Base-by-base conservation (phyloP, 331 rosid genomes). In the Malus hybrid region DNA sequence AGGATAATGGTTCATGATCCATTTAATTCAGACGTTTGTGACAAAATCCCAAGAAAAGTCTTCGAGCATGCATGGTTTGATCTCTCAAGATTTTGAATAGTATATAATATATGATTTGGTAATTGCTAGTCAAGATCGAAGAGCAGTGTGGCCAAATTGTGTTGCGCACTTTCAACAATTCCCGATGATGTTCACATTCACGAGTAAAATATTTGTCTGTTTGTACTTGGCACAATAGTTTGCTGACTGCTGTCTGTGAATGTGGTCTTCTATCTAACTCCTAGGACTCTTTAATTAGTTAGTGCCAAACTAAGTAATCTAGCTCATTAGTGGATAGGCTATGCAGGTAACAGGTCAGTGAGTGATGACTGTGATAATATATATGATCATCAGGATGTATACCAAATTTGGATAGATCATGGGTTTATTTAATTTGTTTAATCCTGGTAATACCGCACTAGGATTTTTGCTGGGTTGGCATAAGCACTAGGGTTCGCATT, bases 141-240 rank as follows among this genome's bases (percentile, higher is more conserved):
- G 70, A 83, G 73, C 71, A 84, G 60, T 61, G 20, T 68, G 42
- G 73, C 20, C 84, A 85, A 79, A 76, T 85, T 74, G 77, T 76
- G 82, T 22, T 73, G 77, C 20, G 82, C 85, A 86, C 24, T 81
- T 73, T n/a, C 73, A 33, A 68, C 97, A 82, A 87, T 87, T 88
- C 83, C 90, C 97, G 64, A 89, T 79, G 70, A 79, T 75, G 83
- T 86, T 59, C 55, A 69, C 67, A 39, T 81, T 82, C 92, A 87
- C 87, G 90, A 86, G 83, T 82, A 69, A 57, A 71, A 67, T 4
- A 70, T 80, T 80, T 91, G 91, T 84, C 86, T 42, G 75, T 69
- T 84, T 83, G 83, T 71, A 70, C 73, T 83, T 84, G 93, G 87
- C 86, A 76, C 78, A 13, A 80, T 74, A 61, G 64, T 69, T 78